Evolutionary conservation across 495 filamentous ascomycete species (phyloP), one percentile per base, ranked within the genome.

Genomic region (Neurospora sp.): DNA sequence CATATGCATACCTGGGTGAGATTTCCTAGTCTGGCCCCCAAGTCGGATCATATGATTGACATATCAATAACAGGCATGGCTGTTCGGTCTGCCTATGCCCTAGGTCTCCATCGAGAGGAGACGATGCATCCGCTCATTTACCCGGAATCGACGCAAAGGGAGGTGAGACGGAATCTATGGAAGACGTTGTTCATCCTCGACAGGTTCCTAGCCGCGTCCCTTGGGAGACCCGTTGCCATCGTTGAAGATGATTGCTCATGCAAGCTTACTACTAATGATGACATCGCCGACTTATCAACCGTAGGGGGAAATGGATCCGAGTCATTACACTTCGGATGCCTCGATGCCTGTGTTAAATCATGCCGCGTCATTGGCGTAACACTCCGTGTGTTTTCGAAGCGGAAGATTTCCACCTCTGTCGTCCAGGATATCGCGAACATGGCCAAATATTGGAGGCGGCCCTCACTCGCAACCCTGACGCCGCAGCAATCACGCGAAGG

Each of bases 341-440:
- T 91, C 3, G 85, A 89, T 75, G 83, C 87, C 6, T 83, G 85
- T 10, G 85, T 89, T 10, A 84, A 84, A 41, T 87, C 84, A 70
- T 90, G 87, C 74, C 87, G 86, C 48, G 85, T 91, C 42, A 90
- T 94, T 69, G 91, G 91, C 41, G 82, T 84, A 6, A 90, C 91
- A 31, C 83, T 94, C 20, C 88, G 87, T 59, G 88, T 93, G 27
- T 94, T 92, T 75, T 89, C 91, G 73, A 86, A 88, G 68, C 85
- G 89, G 72, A 92, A 89, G 73, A 88, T 93, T 53, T 92, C 89
- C 9, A 90, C 90, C 40, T 81, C 84, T 27, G 83, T 90, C 27
- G 90, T 90, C 2, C 89, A 92, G 74, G 85, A 88, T 35, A 91
- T 92, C 41, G 88, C 89, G 48, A 86, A 91, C 74, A 85, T 79